Evolutionary conservation across 768 basidiomycete species (phyloP).

Genomic region (Lactarius akahatsu): DNA sequence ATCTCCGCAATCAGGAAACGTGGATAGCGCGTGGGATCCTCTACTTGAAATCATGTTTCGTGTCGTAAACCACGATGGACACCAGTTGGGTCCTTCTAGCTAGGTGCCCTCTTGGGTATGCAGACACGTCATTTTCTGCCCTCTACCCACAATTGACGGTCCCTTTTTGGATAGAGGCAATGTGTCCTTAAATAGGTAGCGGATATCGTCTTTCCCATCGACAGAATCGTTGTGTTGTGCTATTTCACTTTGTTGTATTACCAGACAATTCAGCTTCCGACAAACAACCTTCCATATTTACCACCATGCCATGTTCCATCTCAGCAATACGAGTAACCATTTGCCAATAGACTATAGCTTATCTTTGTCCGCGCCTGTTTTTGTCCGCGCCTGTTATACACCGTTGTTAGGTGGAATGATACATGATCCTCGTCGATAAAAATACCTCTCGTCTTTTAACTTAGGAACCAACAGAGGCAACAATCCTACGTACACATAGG

Average conservation of each 20-base stretch:
- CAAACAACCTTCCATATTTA: not conserved
- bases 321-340: not conserved
- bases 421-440: not conserved
- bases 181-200: not conserved
- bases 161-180: not conserved
- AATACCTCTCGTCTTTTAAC: not conserved
- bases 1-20: constrained; percentile 10
- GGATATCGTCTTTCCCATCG: not conserved
- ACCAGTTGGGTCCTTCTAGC: constrained; percentile 7
- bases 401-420: not conserved
- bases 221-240: too few species aligned
- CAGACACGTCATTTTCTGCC: not conserved
- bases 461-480: not conserved
- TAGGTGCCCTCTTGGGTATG: not conserved
- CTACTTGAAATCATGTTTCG: constrained; percentile 10
- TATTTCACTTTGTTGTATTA: not conserved
- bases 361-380: not conserved
- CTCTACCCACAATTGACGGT: not conserved
- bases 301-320: not conserved
- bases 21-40: constrained; percentile 16
- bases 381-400: not conserved
- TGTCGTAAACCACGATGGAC: constrained; percentile 15
- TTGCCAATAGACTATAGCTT: not conserved
- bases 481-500: not conserved
- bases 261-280: not conserved